Conservation (phyloP, 139 green algal genomes). For the Marvania coccoides region DNA sequence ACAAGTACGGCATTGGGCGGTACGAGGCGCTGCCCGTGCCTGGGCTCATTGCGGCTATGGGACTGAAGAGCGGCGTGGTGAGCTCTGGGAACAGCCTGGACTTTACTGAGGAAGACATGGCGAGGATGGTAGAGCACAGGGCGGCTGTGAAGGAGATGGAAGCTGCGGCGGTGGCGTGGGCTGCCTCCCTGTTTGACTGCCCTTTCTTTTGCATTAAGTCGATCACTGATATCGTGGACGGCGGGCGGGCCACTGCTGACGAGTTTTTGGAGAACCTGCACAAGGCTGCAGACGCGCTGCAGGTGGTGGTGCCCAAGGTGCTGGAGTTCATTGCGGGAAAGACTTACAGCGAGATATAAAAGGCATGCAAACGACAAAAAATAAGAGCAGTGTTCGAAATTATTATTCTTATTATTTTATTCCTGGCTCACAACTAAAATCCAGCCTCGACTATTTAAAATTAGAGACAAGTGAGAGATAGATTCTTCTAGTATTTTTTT, state of each 20-base stretch:
- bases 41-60: slow-evolving; percentile 35
- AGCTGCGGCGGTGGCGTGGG: slow-evolving; percentile 72
- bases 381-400: too few relatives aligned
- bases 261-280: slow-evolving; percentile 96
- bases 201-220: slow-evolving; percentile 79
- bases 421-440: too few relatives aligned
- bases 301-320: slow-evolving; percentile 58
- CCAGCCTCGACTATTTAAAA: too few relatives aligned
- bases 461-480: too few relatives aligned
- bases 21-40: slow-evolving; percentile 36
- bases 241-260: slow-evolving; percentile 57
- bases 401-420: too few relatives aligned
- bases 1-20: slow-evolving; percentile 58
- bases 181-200: slow-evolving; percentile 46
- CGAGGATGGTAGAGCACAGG: slow-evolving; percentile 62
- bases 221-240: slow-evolving; percentile 95
- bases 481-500: too few relatives aligned
- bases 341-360: slow-evolving; percentile 60
- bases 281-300: slow-evolving; percentile 64
- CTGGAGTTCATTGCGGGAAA: slow-evolving; percentile 78
- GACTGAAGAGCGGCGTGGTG: slow-evolving; percentile 67
- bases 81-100: slow-evolving; percentile 85
- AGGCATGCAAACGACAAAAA: too few relatives aligned
- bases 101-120: slow-evolving; percentile 70
- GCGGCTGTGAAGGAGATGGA: slow-evolving; percentile 95